Base-by-base conservation (phyloP, 139 green algal species). In the Chara braunii region DNA sequence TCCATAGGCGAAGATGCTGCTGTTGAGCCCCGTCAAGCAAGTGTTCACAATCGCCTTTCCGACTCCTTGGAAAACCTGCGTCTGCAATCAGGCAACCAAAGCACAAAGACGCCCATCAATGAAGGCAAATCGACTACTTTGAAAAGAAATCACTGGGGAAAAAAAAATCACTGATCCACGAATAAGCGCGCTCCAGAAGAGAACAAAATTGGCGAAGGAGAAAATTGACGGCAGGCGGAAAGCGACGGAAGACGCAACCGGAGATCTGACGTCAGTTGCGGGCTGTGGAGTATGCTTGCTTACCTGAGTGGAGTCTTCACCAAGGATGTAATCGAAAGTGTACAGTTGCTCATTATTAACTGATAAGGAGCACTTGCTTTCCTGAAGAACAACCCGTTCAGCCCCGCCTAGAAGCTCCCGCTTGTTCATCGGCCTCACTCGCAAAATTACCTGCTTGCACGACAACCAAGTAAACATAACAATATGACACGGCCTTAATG, bases 1-100 rank as follows among this genome's bases (percentile, higher is more conserved):
- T 8, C 70, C 70, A 42, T 78, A 78, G 28, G 70, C 70, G 12
- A 78, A 34, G 36, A 78, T 22, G 44, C 42, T 63, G 22, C 60
- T 60, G 51, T 78, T 67, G 42, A 60, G 72, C 1, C 70, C 70
- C n/a, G 61, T 44, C 3, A 78, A 6, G 37, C 60, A 70, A 8
- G n/a, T 37, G n/a, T 71, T 44, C 11, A 57, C 37, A 5, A 72
- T n/a, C 14, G 48, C n/a, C 1, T 18, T 14, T 2, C 60, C 70
- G 1, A 64, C 50, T n/a, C 22, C 8, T 29, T 72, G 2, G 42
- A 78, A 78, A 23, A 78, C 56, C 26, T 37, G 36, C 50, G 30
- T 52, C 53, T 62, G n/a, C n/a, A n/a, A n/a, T n/a, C n/a, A n/a
- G 53, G 24, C n/a, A n/a, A n/a, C n/a, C n/a, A n/a, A n/a, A n/a